These are phyloP conservation scores for Sugiyamaella valdiviana DNA, from an alignment of 805 yeast genomes.

Conservation along the genomic window DNA sequence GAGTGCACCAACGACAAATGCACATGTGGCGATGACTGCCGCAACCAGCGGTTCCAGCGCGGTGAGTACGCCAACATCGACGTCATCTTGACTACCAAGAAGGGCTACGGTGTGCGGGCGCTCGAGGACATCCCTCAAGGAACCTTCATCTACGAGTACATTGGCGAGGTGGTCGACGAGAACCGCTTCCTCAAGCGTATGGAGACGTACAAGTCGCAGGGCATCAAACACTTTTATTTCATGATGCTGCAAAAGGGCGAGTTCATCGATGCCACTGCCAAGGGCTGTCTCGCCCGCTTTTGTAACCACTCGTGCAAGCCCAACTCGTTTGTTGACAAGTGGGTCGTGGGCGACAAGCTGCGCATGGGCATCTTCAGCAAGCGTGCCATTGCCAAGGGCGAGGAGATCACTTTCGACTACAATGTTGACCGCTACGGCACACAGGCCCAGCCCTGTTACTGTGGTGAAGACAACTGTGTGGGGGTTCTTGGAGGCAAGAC, in stretches of 20 bases:
- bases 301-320: constrained; percentile 95
- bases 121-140: constrained; percentile 49
- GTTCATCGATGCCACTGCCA: constrained; percentile 88
- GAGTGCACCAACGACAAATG: constrained; percentile 75
- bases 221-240: constrained; percentile 79
- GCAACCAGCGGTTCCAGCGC: constrained; percentile 82
- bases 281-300: constrained; percentile 85
- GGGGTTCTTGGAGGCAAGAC: constrained; percentile 96
- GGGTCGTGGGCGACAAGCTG: constrained; percentile 89
- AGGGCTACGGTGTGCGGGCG: constrained; percentile 89
- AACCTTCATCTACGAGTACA: constrained; percentile 82
- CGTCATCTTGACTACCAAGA: constrained; percentile 73
- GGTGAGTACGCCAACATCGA: constrained; percentile 68
- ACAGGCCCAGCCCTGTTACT: constrained; percentile 85
- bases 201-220: constrained; percentile 62
- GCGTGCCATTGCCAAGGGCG: constrained; percentile 63
- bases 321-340: constrained; percentile 89
- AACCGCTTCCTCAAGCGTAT: constrained; percentile 65
- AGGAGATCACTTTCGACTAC: constrained; percentile 87
- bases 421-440: constrained; percentile 97
- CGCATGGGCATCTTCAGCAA: constrained; percentile 94
- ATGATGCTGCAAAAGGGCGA: constrained; percentile 94
- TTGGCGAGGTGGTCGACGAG: constrained; percentile 90
- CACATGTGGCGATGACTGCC: constrained; percentile 70
- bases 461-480: constrained; percentile 87